Percentiles rank a stretch among this genome's conserved stretches.
Evolutionary conservation across 2,329 filamentous ascomycete species (phyloP).

Genomic region (Rasamsonia emersonii): DNA sequence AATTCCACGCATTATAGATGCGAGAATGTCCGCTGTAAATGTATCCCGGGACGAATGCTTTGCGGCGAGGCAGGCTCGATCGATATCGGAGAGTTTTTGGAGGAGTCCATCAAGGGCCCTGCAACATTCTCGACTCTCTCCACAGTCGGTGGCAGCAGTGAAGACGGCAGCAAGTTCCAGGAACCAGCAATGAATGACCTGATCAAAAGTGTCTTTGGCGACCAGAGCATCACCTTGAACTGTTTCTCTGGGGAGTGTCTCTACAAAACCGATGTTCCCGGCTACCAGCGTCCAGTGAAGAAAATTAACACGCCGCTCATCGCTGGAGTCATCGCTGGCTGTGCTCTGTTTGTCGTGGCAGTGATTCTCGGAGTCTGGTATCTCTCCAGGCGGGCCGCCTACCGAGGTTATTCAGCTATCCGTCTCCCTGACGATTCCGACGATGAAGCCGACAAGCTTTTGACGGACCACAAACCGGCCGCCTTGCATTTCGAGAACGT

Average conservation of each 20-base stretch:
- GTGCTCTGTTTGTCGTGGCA: conserved; percentile 78
- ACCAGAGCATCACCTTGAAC: conserved; percentile 73
- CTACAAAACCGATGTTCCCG: conserved; percentile 84
- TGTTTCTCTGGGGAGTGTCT: conserved; percentile 88
- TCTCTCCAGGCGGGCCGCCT: conserved; percentile 62
- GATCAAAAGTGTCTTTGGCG: conserved; percentile 82
- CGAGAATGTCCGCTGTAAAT: conserved; percentile 74
- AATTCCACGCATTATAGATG: conserved; percentile 84
- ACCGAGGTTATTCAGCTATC: conserved; percentile 59
- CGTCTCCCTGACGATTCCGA: conserved; percentile 76
- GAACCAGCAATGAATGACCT: conserved; percentile 90
- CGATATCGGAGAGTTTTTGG: conserved; percentile 83
- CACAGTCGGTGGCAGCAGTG: conserved; percentile 48
- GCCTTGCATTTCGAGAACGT: conserved; percentile 83
- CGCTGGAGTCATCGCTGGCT: conserved; percentile 80
- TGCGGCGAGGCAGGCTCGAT: conserved; percentile 88
- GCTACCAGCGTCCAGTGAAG: conserved; percentile 80
- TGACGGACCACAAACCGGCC: conserved; percentile 86
- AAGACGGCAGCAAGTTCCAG: conserved; percentile 71
- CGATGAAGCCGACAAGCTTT: conserved; percentile 76
- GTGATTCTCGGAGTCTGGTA: conserved; percentile 82
- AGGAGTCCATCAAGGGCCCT: conserved; percentile 74
- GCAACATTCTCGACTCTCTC: conserved; percentile 68
- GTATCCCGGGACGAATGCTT: conserved; percentile 84
- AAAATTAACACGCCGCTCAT: conserved; percentile 96